phyloP scores from a whole-genome alignment of 2,329 filamentous ascomycete species.

The Exophiala xenobiotica region DNA sequence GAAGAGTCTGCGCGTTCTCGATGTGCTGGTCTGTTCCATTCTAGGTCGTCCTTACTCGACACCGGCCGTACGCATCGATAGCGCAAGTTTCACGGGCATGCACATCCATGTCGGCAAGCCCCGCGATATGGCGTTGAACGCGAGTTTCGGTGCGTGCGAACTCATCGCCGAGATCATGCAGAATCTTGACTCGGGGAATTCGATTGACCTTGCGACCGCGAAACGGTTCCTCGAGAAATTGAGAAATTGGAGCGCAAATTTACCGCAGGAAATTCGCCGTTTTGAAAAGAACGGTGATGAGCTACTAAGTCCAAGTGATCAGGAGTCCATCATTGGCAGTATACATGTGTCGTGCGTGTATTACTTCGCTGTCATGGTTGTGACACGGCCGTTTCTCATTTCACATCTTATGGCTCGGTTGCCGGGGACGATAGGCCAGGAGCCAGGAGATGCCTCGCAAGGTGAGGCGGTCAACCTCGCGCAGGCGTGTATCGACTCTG shows the following conservation, averaged over 20 bases:
- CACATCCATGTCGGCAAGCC: constrained; percentile 28
- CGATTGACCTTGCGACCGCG: constrained; percentile 36
- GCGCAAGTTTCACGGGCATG: constrained; percentile 29
- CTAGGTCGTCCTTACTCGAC: constrained; percentile 47
- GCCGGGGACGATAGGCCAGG: not conserved
- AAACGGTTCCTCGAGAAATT: constrained; percentile 46
- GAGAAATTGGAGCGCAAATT: constrained; percentile 46
- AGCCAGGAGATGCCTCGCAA: too few relatives aligned
- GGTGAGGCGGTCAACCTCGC: constrained; percentile 41
- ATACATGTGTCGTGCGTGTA: constrained; percentile 59
- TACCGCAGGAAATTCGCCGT: constrained; percentile 38
- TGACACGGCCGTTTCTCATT: constrained; percentile 57
- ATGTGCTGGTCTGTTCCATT: constrained; percentile 50
- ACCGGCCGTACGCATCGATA: constrained; percentile 34
- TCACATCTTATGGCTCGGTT: constrained; percentile 43
- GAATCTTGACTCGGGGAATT: constrained; percentile 43
- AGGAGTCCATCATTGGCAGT: constrained; percentile 47
- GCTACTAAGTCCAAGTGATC: constrained; percentile 23
- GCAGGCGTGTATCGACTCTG: constrained; percentile 56
- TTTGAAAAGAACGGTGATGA: constrained; percentile 31
- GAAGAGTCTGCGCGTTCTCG: constrained; percentile 50
- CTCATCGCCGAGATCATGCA: constrained; percentile 49
- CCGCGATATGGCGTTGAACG: constrained; percentile 31
- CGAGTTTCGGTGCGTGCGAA: constrained; percentile 35
- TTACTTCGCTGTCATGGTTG: constrained; percentile 59